Percentiles rank a stretch among this genome's conserved stretches.
phyloP scores from a whole-genome alignment of 1,284 basidiomycete species.

The Ganoderma leucocontextum region DNA sequence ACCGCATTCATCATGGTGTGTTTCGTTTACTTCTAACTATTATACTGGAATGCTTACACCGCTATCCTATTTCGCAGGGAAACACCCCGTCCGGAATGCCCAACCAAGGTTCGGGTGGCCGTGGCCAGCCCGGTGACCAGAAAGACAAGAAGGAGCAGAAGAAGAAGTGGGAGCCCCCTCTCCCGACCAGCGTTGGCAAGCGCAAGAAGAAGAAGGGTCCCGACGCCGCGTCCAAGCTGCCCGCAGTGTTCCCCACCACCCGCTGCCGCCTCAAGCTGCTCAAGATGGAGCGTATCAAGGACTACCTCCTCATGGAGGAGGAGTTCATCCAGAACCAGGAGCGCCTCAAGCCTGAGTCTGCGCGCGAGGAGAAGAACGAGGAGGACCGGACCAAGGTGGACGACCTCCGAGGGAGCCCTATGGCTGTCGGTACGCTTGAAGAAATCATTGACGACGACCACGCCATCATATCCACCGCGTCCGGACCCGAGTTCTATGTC shows the following conservation, averaged over 20 bases:
- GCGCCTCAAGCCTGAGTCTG: conserved; percentile 81
- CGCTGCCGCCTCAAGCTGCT: conserved; percentile 96
- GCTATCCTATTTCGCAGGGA: conserved; percentile 57
- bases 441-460: conserved; percentile 99
- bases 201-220: conserved; percentile 94
- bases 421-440: conserved; percentile 97
- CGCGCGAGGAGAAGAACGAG: conserved; percentile 93
- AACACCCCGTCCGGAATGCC: conserved; percentile 81
- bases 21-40: neutral
- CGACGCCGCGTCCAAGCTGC: conserved; percentile 90
- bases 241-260: conserved; percentile 93
- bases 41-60: neutral
- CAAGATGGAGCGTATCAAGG: conserved; percentile 98
- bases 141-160: conserved; percentile 78
- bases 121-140: conserved; percentile 53
- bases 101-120: conserved; percentile 48
- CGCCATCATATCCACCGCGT: conserved; percentile 95
- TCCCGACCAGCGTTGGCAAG: conserved; percentile 97
- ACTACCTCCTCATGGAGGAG: conserved; percentile 96
- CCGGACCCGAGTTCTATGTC: conserved; percentile 98
- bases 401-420: conserved; percentile 93
- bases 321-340: conserved; percentile 98
- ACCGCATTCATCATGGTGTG: conserved; percentile 37
- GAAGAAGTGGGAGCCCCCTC: conserved; percentile 99
- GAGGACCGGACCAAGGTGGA: conserved; percentile 96